A percentile compares a stretch with the other conserved stretches of the same genome.
Conservation (phyloP, 495 filamentous ascomycete species). For the Penicillium egyptiacum region DNA sequence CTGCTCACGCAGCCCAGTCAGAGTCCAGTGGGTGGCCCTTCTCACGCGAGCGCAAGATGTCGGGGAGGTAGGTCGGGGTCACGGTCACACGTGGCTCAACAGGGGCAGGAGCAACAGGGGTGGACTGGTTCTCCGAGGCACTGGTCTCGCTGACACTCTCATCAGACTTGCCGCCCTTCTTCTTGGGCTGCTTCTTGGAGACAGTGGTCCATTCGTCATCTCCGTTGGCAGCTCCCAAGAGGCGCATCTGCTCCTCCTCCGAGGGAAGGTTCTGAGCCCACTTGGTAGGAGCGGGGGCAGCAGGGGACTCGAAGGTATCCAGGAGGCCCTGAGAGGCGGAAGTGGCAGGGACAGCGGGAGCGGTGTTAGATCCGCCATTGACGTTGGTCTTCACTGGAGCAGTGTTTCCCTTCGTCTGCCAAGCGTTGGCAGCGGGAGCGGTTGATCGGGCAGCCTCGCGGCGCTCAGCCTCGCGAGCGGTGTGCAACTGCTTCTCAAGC, state of each 20-base stretch:
- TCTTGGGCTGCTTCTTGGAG: slow-evolving; percentile 64
- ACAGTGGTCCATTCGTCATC: slow-evolving; percentile 76
- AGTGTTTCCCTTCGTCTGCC: slow-evolving; percentile 48
- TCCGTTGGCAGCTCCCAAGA: slow-evolving; percentile 56
- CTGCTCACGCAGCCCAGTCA: slow-evolving; percentile 54
- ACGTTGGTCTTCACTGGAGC: slow-evolving; percentile 26
- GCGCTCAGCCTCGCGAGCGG: slow-evolving; percentile 76
- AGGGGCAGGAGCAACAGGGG: slow-evolving; percentile 31
- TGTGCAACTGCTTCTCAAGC: slow-evolving; percentile 76
- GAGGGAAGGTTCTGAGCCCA: slow-evolving; percentile 66
- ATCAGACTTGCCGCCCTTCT: slow-evolving; percentile 44
- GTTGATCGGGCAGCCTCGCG: slow-evolving; percentile 69
- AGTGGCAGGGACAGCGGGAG: slow-evolving; percentile 33
- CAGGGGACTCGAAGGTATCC: slow-evolving; percentile 23
- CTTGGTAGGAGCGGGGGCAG: slow-evolving; percentile 28
- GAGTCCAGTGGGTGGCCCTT: slow-evolving; percentile 59
- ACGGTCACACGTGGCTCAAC: slow-evolving; percentile 44
- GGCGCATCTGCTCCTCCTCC: slow-evolving; percentile 82
- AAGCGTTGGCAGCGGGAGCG: slow-evolving; percentile 60
- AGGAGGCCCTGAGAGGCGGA: slow-evolving; percentile 6
- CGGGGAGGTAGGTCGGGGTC: slow-evolving; percentile 45
- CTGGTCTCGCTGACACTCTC: slow-evolving; percentile 46
- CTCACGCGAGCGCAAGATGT: slow-evolving; percentile 38
- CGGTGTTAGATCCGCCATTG: slow-evolving; percentile 29
- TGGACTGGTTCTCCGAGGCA: slow-evolving; percentile 40